Evolutionary conservation across 2,329 filamentous ascomycete genomes (phyloP).

Genomic region (Dothistroma septosporum): DNA sequence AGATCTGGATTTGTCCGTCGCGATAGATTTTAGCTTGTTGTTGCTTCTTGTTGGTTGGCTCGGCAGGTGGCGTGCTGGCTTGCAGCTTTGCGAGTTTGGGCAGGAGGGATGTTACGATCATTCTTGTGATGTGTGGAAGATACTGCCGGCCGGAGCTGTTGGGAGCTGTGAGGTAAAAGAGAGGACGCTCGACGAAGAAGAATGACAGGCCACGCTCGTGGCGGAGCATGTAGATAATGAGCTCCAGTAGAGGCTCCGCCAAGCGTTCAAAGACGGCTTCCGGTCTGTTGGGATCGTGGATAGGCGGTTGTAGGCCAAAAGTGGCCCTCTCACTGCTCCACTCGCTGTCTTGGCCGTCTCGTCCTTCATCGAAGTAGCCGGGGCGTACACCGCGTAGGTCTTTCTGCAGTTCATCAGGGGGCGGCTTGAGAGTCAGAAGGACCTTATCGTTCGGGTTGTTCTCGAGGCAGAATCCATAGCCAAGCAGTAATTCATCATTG

Average conservation of each 20-base stretch:
- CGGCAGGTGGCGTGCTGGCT: constrained; percentile 16
- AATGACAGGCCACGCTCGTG: constrained; percentile 33
- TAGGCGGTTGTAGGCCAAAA: constrained; percentile 33
- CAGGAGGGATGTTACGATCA: constrained; percentile 34
- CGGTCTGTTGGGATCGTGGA: constrained; percentile 1
- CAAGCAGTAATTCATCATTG: constrained; percentile 51
- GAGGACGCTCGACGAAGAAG: constrained; percentile 25
- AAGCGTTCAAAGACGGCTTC: constrained; percentile 27
- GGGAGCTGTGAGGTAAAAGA: constrained; percentile 24
- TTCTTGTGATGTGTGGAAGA: constrained; percentile 33
- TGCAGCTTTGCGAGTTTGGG: constrained; percentile 34
- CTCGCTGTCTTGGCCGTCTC: constrained; percentile 12
- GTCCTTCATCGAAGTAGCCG: constrained; percentile 31
- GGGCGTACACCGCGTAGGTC: constrained; percentile 30
- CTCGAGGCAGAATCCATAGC: constrained; percentile 50
- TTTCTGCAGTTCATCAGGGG: constrained; percentile 36
- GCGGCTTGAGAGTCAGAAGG: constrained; percentile 40
- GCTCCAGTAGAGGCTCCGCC: constrained; percentile 32
- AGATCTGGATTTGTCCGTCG: constrained; percentile 37
- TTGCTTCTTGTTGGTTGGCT: constrained; percentile 39
- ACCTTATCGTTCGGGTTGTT: constrained; percentile 48
- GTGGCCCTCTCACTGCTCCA: constrained; percentile 37
- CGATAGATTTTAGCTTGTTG: constrained; percentile 42
- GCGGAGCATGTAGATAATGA: constrained; percentile 35
- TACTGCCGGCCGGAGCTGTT: constrained; percentile 28